Evolutionary conservation across 495 filamentous ascomycete genomes (phyloP).

Genomic region (Evansstolkia leycettana): DNA sequence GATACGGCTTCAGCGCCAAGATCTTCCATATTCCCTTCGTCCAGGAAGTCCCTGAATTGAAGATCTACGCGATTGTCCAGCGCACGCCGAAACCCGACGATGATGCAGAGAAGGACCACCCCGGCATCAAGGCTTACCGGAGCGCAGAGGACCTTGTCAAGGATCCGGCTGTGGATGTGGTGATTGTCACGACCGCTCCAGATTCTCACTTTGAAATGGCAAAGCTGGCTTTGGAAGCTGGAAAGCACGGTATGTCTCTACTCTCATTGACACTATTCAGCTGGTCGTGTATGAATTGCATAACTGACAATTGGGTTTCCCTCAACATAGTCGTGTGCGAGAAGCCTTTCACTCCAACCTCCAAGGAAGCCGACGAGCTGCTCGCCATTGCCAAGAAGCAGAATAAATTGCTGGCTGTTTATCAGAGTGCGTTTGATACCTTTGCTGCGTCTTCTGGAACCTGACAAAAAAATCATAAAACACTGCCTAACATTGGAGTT

Average conservation of each 20-base stretch:
- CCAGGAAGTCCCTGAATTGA: conserved; percentile 46
- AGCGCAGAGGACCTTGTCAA: conserved; percentile 48
- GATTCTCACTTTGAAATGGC: conserved; percentile 58
- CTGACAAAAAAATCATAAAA: not conserved
- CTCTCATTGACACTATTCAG: not conserved
- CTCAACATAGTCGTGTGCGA: conserved; percentile 57
- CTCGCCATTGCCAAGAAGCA: conserved; percentile 49
- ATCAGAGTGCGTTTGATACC: conserved; percentile 49
- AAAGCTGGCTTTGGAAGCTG: conserved; percentile 53
- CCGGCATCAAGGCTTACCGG: conserved; percentile 50
- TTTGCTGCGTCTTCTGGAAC: not conserved
- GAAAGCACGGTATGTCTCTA: conserved; percentile 51
- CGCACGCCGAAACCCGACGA: conserved; percentile 54
- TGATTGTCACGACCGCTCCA: conserved; percentile 66
- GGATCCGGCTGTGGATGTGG: conserved; percentile 54
- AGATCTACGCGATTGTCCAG: conserved; percentile 69
- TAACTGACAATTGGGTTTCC: not conserved
- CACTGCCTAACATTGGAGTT: conserved; percentile 5
- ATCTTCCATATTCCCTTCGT: conserved; percentile 88
- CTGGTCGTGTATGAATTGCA: not conserved
- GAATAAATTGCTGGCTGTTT: conserved; percentile 59
- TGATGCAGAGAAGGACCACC: conserved; percentile 55
- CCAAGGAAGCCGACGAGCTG: conserved; percentile 58
- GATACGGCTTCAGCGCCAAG: conserved; percentile 73
- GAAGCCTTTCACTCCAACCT: conserved; percentile 76